Conservation (phyloP, 805 yeast genomes). For the Candida krabiensis region DNA sequence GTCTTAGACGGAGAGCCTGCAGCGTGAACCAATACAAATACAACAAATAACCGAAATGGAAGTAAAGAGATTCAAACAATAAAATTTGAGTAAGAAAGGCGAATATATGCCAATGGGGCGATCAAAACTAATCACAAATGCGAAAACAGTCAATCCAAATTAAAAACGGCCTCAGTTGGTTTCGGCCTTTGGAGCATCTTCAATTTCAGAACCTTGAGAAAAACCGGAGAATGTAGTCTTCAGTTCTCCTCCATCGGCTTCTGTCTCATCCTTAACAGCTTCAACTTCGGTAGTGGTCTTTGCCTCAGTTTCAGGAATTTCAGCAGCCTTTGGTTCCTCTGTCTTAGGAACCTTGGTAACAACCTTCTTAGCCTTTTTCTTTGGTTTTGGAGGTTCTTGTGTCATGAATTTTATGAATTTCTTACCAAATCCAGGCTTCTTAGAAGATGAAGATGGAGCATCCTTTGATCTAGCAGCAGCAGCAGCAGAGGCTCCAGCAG, state of each 20-base stretch:
- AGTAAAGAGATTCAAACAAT: no score
- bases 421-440: conserved; percentile 21
- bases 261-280: conserved; percentile 8
- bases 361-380: conserved; percentile 16
- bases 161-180: conserved; percentile 2
- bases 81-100: no score
- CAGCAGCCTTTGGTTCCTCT: conserved; percentile 7
- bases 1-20: no score
- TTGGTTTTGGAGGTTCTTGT: conserved; percentile 22
- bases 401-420: conserved; percentile 23
- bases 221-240: conserved; percentile 41
- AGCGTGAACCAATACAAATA: no score
- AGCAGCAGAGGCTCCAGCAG: conserved; percentile 10
- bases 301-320: conserved; percentile 6
- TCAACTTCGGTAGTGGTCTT: conserved; percentile 8
- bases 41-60: no score
- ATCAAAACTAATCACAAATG: no score
- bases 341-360: conserved; percentile 3
- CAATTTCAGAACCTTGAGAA: conserved; percentile 43
- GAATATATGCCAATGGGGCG: no score
- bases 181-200: conserved; percentile 5
- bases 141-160: no score
- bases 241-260: conserved; percentile 17
- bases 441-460: conserved; percentile 7
- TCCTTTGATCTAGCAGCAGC: conserved; percentile 9